Conservation (phyloP, 805 yeast species). For the Metschnikowia orientalis region DNA sequence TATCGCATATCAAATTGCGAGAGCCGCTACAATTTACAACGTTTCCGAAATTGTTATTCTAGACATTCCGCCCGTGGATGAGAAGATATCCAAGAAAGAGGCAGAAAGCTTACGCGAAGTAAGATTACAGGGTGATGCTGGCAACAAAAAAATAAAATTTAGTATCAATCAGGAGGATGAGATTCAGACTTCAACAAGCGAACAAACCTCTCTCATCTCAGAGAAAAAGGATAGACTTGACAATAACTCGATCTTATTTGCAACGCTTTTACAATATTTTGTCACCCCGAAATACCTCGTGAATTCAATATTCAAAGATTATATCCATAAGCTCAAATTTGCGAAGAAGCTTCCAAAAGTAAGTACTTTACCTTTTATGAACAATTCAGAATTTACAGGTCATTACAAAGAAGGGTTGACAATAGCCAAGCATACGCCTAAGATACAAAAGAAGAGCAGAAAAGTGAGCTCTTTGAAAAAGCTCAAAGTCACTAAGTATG, state of each 20-base stretch:
- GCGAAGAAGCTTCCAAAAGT: slow-evolving; percentile 71
- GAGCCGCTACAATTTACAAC: slow-evolving; percentile 62
- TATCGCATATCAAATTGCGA: slow-evolving; percentile 73
- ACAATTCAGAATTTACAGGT: slow-evolving; percentile 32
- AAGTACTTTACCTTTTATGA: slow-evolving; percentile 72
- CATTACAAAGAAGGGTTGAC: slow-evolving; percentile 63
- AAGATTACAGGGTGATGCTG: slow-evolving; percentile 21
- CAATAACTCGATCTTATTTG: slow-evolving; percentile 50
- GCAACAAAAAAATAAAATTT: slow-evolving; percentile 31
- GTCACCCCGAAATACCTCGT: slow-evolving; percentile 81
- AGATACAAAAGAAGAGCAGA: slow-evolving; percentile 39
- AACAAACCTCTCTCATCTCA: slow-evolving; percentile 7
- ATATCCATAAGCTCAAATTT: slow-evolving; percentile 45
- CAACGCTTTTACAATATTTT: slow-evolving; percentile 70
- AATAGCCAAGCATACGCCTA: slow-evolving; percentile 39
- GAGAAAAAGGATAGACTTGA: slow-evolving; percentile 13
- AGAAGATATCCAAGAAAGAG: slow-evolving; percentile 14
- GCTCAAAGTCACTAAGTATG: slow-evolving; percentile 59
- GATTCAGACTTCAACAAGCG: slow-evolving; percentile 16
- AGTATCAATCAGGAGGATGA: slow-evolving; percentile 27
- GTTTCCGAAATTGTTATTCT: slow-evolving; percentile 73
- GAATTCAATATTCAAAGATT: slow-evolving; percentile 53
- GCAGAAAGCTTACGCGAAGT: slow-evolving; percentile 20
- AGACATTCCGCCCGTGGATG: slow-evolving; percentile 40
- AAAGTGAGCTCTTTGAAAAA: slow-evolving; percentile 36